Evolutionary conservation across 331 rosid genomes (phyloP).

Genomic region (Erythrophleum ivorense): DNA sequence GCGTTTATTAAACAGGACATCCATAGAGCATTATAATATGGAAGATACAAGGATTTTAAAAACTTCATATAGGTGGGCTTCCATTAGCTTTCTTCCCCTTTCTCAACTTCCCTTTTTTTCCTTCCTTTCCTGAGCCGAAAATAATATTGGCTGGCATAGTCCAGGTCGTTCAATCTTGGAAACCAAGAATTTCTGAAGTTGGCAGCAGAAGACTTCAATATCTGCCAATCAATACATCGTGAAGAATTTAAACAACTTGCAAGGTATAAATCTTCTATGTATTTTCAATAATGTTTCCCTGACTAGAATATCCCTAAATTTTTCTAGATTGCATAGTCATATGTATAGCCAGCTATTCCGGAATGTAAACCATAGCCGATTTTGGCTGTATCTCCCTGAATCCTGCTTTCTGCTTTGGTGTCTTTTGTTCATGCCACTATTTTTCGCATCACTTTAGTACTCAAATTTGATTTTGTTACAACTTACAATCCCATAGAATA

Average conservation of each 20-base stretch:
- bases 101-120: not conserved
- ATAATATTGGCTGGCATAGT: not conserved
- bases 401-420: constrained; percentile 13
- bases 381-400: constrained; percentile 9
- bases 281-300: not conserved
- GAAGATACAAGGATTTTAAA: constrained; percentile 9
- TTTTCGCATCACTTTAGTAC: not conserved
- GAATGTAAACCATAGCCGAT: constrained; percentile 10
- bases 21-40: not conserved
- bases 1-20: constrained; percentile 14
- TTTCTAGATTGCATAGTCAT: constrained; percentile 5
- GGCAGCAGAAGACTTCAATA: constrained; percentile 19
- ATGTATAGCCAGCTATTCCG: constrained; percentile 5
- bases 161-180: not conserved
- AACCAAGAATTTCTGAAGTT: not conserved
- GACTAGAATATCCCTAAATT: not conserved
- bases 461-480: not conserved
- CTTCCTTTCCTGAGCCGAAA: not conserved
- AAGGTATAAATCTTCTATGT: not conserved
- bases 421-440: constrained; percentile 13
- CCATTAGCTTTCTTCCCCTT: not conserved
- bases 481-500: not conserved
- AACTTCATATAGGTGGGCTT: constrained; percentile 19
- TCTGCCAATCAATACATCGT: not conserved
- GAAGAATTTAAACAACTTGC: constrained; percentile 1